Base-by-base conservation (phyloP, 352 stramenopile species). In the Pythium pyrilobum region DNA sequence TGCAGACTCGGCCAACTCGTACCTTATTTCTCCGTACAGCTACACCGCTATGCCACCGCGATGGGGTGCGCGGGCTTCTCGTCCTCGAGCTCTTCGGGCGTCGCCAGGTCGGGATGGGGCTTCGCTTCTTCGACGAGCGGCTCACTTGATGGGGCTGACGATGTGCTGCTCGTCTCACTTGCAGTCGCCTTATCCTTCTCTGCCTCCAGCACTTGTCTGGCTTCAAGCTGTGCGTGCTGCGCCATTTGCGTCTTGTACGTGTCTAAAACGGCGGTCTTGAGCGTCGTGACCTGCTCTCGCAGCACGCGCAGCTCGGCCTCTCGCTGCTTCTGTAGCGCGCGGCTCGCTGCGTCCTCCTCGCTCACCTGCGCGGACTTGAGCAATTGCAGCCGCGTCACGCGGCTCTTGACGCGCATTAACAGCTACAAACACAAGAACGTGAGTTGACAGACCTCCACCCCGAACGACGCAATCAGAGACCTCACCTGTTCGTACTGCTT, bases 401-500 rank as follows among this genome's bases (percentile, higher is more conserved):
- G 51, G 44, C 25, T 56, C 39, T 58, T 52, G 6, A 61, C 52
- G 5, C 59, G 52, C 5, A 11, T 32, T 12, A 61, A 27, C 1
- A 66, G 46, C 59, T 66, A 50, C 18, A 41, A 13, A 24, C 10
- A 24, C 12, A 23, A 44, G 5, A 28, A 10, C 20, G 29, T 34
- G 29, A 7, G 7, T 34, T 34, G 29, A 15, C 32, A 37, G 32
- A 37, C 15, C 32, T 37, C 32, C 15, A 9, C 15, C 15, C 32
- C 32, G 9, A 9, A 15, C 32, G 7, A 18, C 36, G 15, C 29
- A 8, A 18, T 29, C 8, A 20, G 9, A 20, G 13, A 6, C 29
- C 50, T 7, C 20, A 68, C 60, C 60, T 68, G 38, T 10, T 61
- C 46, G 41, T 64, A 68, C 41, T 61, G 54, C 42, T 57, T 55